Base-by-base conservation (phyloP, 1,139 yeast species). In the Maudiozyma humilis region DNA sequence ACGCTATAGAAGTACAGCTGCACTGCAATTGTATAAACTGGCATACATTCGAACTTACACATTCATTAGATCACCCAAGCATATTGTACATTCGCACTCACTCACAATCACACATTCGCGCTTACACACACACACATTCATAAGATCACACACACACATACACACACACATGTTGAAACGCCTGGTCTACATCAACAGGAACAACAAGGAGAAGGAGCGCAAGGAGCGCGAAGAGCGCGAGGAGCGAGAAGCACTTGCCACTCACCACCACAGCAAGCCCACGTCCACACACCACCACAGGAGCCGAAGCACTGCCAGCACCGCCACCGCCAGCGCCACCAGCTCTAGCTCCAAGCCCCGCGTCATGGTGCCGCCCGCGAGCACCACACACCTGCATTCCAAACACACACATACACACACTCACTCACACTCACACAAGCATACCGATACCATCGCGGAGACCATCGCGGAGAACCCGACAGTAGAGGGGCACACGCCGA, bases 171-270 rank as follows among this genome's bases (percentile, higher is more conserved):
- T 49, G 52, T 35, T 51, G 33, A 51, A 48, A 41, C 44, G 54
- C 44, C 44, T 50, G 45, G 46, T 51, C 13, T 47, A 48, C 13
- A 43, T 44, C 8, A 49, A 44, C 29, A 49, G 46, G 15, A 17
- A 42, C 2, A 35, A 25, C 17, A 37, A 23, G 16, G 25, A 23
- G 15, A 35, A 35, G 27, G 25, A 35, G 15, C 13, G n/a, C 5
- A 20, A 35, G 27, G 23, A 19, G 7, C 8, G 3, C 19, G 17
- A 32, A 4, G 20, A 17, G 16, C 7, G n/a, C 14, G 18, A 34
- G n/a, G 18, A 34, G 4, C 10, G 10, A 13, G 2, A 19, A 8
- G 2, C 15, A 30, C n/a, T n/a, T n/a, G n/a, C n/a, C n/a, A n/a
- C n/a, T n/a, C n/a, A n/a, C n/a, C n/a, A n/a, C n/a, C n/a, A 23